phyloP scores from a whole-genome alignment of 106 monocot species.

The Dioscorea dumetorum region DNA sequence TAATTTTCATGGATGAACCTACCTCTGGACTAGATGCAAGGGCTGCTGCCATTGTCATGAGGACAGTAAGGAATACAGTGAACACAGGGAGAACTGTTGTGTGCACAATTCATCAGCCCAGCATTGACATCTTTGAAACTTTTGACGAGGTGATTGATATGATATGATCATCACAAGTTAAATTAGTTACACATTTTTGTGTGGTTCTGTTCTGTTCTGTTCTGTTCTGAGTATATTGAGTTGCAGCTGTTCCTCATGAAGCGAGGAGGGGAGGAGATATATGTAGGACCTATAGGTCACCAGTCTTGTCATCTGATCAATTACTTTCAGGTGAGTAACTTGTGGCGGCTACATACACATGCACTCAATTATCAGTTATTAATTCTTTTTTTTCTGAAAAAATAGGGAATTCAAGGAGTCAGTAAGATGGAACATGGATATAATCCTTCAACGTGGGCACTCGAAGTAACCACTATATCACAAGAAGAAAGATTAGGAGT shows the following conservation, averaged over 20 bases:
- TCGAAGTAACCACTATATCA: slow-evolving; percentile 8
- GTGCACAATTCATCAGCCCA: slow-evolving; percentile 38
- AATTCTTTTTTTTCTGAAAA: not conserved
- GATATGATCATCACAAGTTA: no score
- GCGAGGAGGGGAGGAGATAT: slow-evolving; percentile 24
- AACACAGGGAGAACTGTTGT: slow-evolving; percentile 31
- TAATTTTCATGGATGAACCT: slow-evolving; percentile 39
- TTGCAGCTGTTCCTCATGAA: slow-evolving; percentile 26
- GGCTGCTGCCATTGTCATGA: slow-evolving; percentile 33
- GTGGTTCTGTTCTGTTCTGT: not conserved
- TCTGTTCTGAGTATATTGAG: not conserved
- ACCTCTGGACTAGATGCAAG: slow-evolving; percentile 30
- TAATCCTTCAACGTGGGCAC: slow-evolving; percentile 33
- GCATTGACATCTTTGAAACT: slow-evolving; percentile 34
- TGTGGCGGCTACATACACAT: no score
- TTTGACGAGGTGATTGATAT: slow-evolving; percentile 22
- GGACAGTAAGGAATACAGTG: slow-evolving; percentile 27
- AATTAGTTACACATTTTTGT: not conserved
- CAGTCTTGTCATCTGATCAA: slow-evolving; percentile 18
- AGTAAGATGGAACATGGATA: slow-evolving; percentile 19
- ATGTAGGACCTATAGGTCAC: slow-evolving; percentile 24
- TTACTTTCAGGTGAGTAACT: slow-evolving; percentile 25
- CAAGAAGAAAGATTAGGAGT: slow-evolving; percentile 14
- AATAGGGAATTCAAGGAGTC: slow-evolving; percentile 18
- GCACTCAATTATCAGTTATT: not conserved